Evolutionary conservation across 2,329 filamentous ascomycete genomes (phyloP).

Genomic region (Neurospora sp.): DNA sequence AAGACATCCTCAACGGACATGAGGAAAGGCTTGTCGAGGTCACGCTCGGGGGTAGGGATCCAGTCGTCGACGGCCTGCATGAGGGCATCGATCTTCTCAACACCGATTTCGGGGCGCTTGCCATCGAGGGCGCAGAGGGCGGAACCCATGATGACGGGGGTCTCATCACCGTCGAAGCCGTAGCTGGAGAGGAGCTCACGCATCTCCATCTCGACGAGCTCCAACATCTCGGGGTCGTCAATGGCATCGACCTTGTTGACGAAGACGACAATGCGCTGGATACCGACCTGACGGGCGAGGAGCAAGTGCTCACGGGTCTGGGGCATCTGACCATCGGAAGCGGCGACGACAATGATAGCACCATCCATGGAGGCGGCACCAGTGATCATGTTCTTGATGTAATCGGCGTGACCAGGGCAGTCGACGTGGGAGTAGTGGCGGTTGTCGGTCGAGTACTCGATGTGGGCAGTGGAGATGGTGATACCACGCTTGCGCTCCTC

Average conservation of each 20-base stretch:
- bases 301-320: constrained; percentile 98
- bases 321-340: constrained; percentile 98
- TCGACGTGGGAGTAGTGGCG: constrained; percentile 99
- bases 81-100: constrained; percentile 81
- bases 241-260: constrained; percentile 99
- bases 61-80: constrained; percentile 82
- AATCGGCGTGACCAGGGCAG: constrained; percentile 99
- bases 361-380: constrained; percentile 99
- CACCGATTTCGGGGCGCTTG: constrained; percentile 78
- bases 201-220: constrained; percentile 99
- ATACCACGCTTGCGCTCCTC: constrained; percentile 99
- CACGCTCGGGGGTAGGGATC: constrained; percentile 92
- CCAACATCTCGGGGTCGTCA: constrained; percentile 98
- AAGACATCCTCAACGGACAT: constrained; percentile 96
- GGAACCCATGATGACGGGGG: constrained; percentile 93
- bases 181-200: constrained; percentile 87
- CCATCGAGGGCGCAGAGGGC: constrained; percentile 88
- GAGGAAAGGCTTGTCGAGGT: constrained; percentile 96
- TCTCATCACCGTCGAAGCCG: constrained; percentile 96
- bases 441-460: constrained; percentile 90
- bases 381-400: constrained; percentile 99
- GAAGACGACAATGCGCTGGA: constrained; percentile 96
- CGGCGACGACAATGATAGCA: constrained; percentile 96
- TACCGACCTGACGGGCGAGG: constrained; percentile 94
- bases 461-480: constrained; percentile 96